A percentile compares a stretch with the other conserved stretches of the same genome.
Evolutionary conservation across 2,329 filamentous ascomycete species (phyloP).

Genomic region (Colletotrichum spinosum): DNA sequence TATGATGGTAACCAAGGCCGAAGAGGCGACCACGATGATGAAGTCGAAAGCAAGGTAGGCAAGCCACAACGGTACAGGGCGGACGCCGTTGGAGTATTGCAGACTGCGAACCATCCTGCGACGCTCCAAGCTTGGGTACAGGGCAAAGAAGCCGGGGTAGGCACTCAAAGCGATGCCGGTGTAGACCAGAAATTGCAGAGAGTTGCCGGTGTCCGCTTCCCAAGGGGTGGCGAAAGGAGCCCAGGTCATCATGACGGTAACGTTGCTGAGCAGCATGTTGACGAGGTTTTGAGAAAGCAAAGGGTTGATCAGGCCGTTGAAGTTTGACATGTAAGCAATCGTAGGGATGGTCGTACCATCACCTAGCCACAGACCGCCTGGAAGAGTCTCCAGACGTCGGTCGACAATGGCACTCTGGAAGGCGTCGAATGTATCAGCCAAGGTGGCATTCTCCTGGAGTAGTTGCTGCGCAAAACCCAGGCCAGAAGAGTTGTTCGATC

Average conservation of each 20-base stretch:
- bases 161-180: slow-evolving; percentile 82
- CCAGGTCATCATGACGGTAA: slow-evolving; percentile 78
- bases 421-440: slow-evolving; percentile 71
- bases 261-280: slow-evolving; percentile 74
- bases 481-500: slow-evolving; percentile 17
- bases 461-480: slow-evolving; percentile 33
- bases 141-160: slow-evolving; percentile 86
- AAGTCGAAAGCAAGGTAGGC: slow-evolving; percentile 88
- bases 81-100: slow-evolving; percentile 92
- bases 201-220: slow-evolving; percentile 74
- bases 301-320: slow-evolving; percentile 63
- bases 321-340: slow-evolving; percentile 77
- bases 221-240: slow-evolving; percentile 82
- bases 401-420: slow-evolving; percentile 75
- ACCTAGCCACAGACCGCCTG: slow-evolving; percentile 84
- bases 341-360: slow-evolving; percentile 70
- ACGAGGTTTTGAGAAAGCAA: slow-evolving; percentile 75
- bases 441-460: slow-evolving; percentile 26
- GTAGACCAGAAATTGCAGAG: slow-evolving; percentile 84
- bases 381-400: slow-evolving; percentile 76
- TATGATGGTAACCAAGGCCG: slow-evolving; percentile 75
- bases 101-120: slow-evolving; percentile 82
- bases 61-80: slow-evolving; percentile 84
- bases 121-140: slow-evolving; percentile 90
- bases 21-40: slow-evolving; percentile 74